These are phyloP conservation scores for Penicillium italicum DNA, from an alignment of 2,329 filamentous ascomycete species.

Conservation along the genomic window DNA sequence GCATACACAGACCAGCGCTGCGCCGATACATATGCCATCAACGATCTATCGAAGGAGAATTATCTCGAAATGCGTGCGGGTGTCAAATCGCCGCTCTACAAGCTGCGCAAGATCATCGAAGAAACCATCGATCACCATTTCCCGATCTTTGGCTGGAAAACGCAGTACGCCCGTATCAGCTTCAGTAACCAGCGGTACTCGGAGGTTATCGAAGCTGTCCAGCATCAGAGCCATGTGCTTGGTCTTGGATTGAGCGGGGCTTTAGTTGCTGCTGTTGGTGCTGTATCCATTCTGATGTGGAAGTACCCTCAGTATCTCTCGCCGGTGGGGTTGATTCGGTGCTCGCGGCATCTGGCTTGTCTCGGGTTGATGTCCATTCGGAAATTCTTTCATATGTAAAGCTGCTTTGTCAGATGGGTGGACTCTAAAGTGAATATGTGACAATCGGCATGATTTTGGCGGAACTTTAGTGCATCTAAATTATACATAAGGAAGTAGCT, in stretches of 20 bases:
- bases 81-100: constrained; percentile 73
- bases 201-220: constrained; percentile 68
- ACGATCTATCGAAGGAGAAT: constrained; percentile 84
- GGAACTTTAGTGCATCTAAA: neutral
- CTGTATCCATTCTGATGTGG: constrained; percentile 32
- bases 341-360: constrained; percentile 14
- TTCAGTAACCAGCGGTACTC: constrained; percentile 92
- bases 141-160: constrained; percentile 79
- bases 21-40: constrained; percentile 82
- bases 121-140: constrained; percentile 74
- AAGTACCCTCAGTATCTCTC: constrained; percentile 26
- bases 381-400: neutral
- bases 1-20: constrained; percentile 73
- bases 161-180: constrained; percentile 86
- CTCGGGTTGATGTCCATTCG: constrained; percentile 14
- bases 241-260: constrained; percentile 36
- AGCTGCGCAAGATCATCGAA: constrained; percentile 78
- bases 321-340: constrained; percentile 16
- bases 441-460: neutral
- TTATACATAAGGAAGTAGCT: neutral
- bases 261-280: constrained; percentile 29
- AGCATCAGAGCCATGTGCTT: constrained; percentile 64
- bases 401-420: neutral
- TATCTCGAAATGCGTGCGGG: constrained; percentile 91
- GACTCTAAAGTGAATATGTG: neutral